A percentile compares a stretch with the other conserved stretches of the same genome.
phyloP scores from a whole-genome alignment of 306 rosid species.

The Casuarina glauca region DNA sequence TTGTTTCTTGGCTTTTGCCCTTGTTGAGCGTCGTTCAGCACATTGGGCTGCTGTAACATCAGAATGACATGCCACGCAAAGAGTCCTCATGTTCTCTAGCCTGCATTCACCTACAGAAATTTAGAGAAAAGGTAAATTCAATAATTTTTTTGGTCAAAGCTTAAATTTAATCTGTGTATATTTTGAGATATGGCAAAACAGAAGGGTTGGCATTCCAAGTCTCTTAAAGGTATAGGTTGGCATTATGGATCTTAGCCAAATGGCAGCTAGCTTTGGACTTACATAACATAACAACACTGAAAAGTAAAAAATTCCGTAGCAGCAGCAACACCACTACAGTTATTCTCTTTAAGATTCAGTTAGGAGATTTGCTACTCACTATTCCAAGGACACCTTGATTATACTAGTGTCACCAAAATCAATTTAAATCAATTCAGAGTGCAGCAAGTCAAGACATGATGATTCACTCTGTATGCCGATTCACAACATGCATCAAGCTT shows the following conservation, averaged over 20 bases:
- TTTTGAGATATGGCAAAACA: no score
- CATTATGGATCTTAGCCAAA: no score
- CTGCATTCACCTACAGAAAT: slow-evolving; percentile 70
- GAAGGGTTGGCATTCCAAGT: not conserved
- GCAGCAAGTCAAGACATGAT: not conserved
- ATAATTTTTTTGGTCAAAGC: not conserved
- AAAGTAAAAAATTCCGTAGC: not conserved
- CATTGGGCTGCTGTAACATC: slow-evolving; percentile 79
- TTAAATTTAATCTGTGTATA: slow-evolving; percentile 13
- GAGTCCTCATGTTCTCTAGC: slow-evolving; percentile 92
- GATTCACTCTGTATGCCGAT: not conserved
- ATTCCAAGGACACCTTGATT: not conserved
- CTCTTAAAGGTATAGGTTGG: not conserved
- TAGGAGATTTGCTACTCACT: not conserved
- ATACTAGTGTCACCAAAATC: not conserved
- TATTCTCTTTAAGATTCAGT: not conserved
- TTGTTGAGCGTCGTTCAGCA: slow-evolving; percentile 64
- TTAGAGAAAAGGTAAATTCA: not conserved
- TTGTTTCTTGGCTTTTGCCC: slow-evolving; percentile 76
- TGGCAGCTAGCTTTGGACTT: no score
- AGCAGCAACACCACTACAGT: not conserved
- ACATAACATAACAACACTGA: no score
- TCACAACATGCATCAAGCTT: not conserved
- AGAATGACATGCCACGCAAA: slow-evolving; percentile 87
- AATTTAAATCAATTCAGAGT: not conserved